Evolutionary conservation across 257 asterid genomes (phyloP).

Genomic region (Solanum etuberosum): DNA sequence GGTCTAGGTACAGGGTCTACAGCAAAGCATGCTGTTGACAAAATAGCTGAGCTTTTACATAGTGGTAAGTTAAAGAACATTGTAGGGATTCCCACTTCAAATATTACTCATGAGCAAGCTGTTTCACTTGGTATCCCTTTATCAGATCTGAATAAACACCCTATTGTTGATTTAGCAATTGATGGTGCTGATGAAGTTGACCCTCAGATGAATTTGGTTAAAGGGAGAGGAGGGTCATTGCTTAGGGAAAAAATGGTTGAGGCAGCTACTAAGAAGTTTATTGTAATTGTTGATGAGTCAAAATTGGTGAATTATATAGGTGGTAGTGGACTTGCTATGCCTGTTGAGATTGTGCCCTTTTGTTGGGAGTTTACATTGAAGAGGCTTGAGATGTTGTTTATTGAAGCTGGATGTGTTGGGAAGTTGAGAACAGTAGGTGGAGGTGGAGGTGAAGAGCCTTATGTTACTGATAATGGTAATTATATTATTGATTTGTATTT

Average conservation of each 20-base stretch:
- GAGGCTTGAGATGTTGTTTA: conserved; percentile 35
- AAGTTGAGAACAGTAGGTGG: conserved; percentile 23
- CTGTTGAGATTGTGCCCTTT: conserved; percentile 58
- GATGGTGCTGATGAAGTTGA: conserved; percentile 75
- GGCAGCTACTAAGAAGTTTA: conserved; percentile 20
- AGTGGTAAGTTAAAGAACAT: conserved; percentile 17
- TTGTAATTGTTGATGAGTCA: conserved; percentile 42
- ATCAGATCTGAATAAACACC: conserved; percentile 52
- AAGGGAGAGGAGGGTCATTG: conserved; percentile 52
- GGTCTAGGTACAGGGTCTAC: conserved; percentile 41
- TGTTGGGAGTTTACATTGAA: conserved; percentile 48
- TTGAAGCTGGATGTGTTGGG: conserved; percentile 40
- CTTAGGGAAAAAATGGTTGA: conserved; percentile 40
- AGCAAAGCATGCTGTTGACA: conserved; percentile 34
- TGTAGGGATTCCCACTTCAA: conserved; percentile 37
- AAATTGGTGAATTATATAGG: conserved; percentile 45
- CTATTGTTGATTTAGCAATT: conserved; percentile 49
- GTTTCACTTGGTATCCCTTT: conserved; percentile 41
- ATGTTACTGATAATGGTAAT: conserved; percentile 54
- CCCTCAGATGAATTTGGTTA: conserved; percentile 46
- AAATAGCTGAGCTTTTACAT: conserved; percentile 22
- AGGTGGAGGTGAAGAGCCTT: conserved; percentile 14
- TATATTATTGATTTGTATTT: conserved; percentile 50
- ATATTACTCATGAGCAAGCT: conserved; percentile 38
- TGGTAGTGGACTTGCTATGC: conserved; percentile 60